These are phyloP conservation scores for Penicillium italicum DNA, from an alignment of 2,329 filamentous ascomycete species.

Conservation along the genomic window DNA sequence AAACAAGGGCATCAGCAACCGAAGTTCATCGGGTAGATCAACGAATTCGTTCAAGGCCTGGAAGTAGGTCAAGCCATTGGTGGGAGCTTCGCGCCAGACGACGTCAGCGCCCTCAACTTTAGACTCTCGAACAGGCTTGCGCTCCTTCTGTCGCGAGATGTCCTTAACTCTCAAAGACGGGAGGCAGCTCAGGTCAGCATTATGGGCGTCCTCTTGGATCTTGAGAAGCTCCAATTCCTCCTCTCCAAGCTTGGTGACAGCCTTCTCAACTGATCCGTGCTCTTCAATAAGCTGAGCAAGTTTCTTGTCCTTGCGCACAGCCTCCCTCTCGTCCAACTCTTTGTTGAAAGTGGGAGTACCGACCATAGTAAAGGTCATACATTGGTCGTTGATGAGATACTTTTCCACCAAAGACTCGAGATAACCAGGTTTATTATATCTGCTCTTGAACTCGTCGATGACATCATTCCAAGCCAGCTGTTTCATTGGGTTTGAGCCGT, in stretches of 20 bases:
- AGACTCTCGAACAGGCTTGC: constrained; percentile 61
- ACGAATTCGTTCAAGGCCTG: constrained; percentile 78
- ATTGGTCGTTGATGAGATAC: constrained; percentile 83
- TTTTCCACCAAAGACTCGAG: constrained; percentile 82
- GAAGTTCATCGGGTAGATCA: constrained; percentile 76
- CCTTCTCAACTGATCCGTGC: constrained; percentile 68
- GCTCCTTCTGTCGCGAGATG: constrained; percentile 75
- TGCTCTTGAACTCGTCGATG: constrained; percentile 73
- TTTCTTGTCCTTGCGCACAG: constrained; percentile 67
- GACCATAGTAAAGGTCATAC: constrained; percentile 89
- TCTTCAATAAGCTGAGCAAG: constrained; percentile 66
- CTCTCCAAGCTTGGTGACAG: constrained; percentile 66
- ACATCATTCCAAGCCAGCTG: constrained; percentile 89
- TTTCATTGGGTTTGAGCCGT: constrained; percentile 87
- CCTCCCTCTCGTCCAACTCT: constrained; percentile 73
- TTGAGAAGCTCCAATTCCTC: constrained; percentile 75
- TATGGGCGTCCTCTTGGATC: constrained; percentile 79
- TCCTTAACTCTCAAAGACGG: constrained; percentile 86
- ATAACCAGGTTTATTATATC: constrained; percentile 72
- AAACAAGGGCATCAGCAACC: constrained; percentile 82
- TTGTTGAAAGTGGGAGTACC: constrained; percentile 73
- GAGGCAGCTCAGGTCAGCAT: constrained; percentile 79
- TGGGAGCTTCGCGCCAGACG: constrained; percentile 89
- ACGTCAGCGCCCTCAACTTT: constrained; percentile 63
- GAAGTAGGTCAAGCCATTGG: constrained; percentile 95